These are phyloP conservation scores for Turritis glabra DNA, from an alignment of 345 rosid species.

Conservation along the genomic window DNA sequence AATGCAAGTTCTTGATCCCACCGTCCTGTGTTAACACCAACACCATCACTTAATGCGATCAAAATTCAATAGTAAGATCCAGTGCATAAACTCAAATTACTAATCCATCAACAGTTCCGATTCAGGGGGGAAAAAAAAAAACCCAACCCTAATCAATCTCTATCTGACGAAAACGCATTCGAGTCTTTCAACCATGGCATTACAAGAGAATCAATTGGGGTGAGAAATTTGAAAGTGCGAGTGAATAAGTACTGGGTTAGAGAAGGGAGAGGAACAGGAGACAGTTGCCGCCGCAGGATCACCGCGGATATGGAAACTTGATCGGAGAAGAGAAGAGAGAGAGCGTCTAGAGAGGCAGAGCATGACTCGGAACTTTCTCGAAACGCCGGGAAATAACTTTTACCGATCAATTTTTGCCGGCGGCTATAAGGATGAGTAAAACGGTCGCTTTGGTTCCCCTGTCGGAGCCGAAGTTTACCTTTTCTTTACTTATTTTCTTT, in stretches of 20 bases:
- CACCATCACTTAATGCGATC: background rate
- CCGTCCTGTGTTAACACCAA: constrained; percentile 16
- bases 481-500: no score
- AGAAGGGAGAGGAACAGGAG: constrained; percentile 21
- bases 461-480: no score
- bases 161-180: background rate
- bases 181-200: background rate
- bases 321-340: constrained; percentile 28
- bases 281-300: constrained; percentile 16
- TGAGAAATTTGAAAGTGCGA: background rate
- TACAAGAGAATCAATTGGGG: constrained; percentile 7
- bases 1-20: constrained; percentile 23
- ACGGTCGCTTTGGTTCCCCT: background rate
- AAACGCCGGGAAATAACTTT: background rate
- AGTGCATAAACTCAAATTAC: background rate
- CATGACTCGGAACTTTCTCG: constrained; percentile 18
- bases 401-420: constrained; percentile 12
- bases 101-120: background rate
- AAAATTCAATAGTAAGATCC: background rate
- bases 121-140: background rate
- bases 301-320: constrained; percentile 9
- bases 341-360: constrained; percentile 29
- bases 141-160: background rate
- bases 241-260: background rate
- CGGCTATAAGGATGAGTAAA: background rate